phyloP scores from a whole-genome alignment of 2,329 filamentous ascomycete genomes.

The Trichoderma semiorbis region DNA sequence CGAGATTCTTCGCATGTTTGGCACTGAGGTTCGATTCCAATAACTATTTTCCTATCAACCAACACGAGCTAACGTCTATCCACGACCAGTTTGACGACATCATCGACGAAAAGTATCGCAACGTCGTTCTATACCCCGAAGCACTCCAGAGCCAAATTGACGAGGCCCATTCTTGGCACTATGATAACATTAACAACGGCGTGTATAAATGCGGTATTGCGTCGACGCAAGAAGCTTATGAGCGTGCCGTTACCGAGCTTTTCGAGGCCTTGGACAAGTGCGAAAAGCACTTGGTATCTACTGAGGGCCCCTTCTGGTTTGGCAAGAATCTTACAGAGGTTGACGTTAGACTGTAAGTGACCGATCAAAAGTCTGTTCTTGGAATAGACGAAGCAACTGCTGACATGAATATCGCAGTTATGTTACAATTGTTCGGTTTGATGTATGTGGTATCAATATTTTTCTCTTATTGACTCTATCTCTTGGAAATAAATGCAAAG shows the following conservation, averaged over 20 bases:
- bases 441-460: conserved; percentile 31
- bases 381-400: neutral
- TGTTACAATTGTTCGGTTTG: conserved; percentile 69
- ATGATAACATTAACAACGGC: conserved; percentile 65
- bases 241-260: conserved; percentile 63
- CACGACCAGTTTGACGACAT: conserved; percentile 62
- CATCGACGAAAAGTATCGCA: conserved; percentile 54
- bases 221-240: conserved; percentile 76
- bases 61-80: neutral
- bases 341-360: conserved; percentile 63
- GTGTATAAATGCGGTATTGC: conserved; percentile 77
- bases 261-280: conserved; percentile 73
- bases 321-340: conserved; percentile 73
- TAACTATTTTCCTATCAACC: neutral
- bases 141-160: conserved; percentile 65
- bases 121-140: conserved; percentile 64
- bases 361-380: neutral
- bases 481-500: neutral
- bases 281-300: conserved; percentile 61
- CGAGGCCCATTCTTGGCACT: conserved; percentile 73
- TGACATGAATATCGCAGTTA: conserved; percentile 37
- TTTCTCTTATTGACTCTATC: neutral
- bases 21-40: conserved; percentile 54
- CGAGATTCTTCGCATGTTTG: conserved; percentile 89
- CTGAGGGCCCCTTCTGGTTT: conserved; percentile 64